These are phyloP conservation scores for Trapa bicornis DNA, from an alignment of 345 rosid genomes.

Conservation along the genomic window DNA sequence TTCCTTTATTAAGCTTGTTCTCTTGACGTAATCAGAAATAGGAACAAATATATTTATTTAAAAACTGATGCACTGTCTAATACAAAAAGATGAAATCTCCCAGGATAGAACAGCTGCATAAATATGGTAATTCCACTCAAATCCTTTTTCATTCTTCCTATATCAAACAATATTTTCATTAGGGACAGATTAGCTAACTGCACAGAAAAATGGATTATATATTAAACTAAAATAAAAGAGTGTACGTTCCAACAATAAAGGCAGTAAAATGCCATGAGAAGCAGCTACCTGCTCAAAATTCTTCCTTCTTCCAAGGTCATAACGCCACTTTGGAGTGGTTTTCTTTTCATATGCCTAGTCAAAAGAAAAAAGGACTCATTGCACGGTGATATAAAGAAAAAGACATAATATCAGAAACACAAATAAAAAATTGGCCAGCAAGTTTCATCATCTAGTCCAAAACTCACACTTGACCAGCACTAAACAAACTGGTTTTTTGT, in stretches of 20 bases:
- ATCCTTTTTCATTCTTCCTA: background rate
- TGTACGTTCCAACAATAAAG: background rate
- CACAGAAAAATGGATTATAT: no score
- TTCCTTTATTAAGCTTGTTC: no score
- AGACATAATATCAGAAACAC: background rate
- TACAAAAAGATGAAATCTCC: background rate
- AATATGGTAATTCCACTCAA: background rate
- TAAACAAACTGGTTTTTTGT: no score
- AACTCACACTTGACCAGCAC: no score
- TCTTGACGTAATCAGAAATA: no score
- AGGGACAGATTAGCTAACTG: no score
- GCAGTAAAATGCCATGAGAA: background rate
- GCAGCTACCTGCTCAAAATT: conserved; percentile 79
- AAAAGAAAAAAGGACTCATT: background rate
- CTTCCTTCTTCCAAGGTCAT: conserved; percentile 76
- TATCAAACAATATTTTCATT: background rate
- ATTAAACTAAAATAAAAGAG: background rate
- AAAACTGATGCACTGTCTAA: no score
- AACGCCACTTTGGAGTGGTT: conserved; percentile 83
- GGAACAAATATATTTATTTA: no score
- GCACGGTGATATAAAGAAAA: background rate
- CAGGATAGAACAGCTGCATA: background rate
- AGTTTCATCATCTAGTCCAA: no score
- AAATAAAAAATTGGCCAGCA: no score
- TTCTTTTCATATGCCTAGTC: conserved; percentile 95